A percentile compares a stretch with the other conserved stretches of the same genome.
Conservation (phyloP, 179 eudicot genomes). For the Beta corolliflora region DNA sequence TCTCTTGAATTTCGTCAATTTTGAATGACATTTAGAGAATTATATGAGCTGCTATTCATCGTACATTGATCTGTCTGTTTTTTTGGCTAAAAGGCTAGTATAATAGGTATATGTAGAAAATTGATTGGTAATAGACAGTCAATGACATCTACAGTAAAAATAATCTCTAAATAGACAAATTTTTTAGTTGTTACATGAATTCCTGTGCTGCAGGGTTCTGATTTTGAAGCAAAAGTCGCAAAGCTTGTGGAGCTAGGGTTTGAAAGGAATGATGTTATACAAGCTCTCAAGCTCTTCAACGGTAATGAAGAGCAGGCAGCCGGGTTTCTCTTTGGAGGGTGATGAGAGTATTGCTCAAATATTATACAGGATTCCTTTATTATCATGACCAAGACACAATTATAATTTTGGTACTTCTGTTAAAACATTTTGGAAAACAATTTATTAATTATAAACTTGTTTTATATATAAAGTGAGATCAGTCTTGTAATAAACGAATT, state of each 20-base stretch:
- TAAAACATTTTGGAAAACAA: constrained; percentile 5
- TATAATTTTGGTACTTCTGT: background rate
- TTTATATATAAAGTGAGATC: background rate
- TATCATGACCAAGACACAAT: background rate
- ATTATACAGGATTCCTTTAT: no score
- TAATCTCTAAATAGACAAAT: background rate
- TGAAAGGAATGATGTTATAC: constrained; percentile 64
- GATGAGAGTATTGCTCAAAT: constrained; percentile 13
- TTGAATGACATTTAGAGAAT: background rate
- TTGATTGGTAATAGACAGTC: background rate
- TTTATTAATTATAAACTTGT: background rate
- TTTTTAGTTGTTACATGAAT: background rate
- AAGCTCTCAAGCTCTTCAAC: constrained; percentile 66
- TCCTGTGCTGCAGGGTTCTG: constrained; percentile 56
- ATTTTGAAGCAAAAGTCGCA: constrained; percentile 81
- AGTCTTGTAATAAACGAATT: background rate
- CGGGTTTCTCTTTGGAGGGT: constrained; percentile 82
- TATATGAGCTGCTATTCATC: background rate
- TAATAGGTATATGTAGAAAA: background rate
- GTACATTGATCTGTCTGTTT: background rate
- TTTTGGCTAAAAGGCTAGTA: background rate
- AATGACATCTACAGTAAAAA: background rate
- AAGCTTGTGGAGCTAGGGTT: constrained; percentile 89
- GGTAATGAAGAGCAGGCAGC: constrained; percentile 98
- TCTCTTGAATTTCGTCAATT: background rate